Base-by-base conservation (phyloP, 2,329 filamentous ascomycete species). In the Monosporascus sp. region DNA sequence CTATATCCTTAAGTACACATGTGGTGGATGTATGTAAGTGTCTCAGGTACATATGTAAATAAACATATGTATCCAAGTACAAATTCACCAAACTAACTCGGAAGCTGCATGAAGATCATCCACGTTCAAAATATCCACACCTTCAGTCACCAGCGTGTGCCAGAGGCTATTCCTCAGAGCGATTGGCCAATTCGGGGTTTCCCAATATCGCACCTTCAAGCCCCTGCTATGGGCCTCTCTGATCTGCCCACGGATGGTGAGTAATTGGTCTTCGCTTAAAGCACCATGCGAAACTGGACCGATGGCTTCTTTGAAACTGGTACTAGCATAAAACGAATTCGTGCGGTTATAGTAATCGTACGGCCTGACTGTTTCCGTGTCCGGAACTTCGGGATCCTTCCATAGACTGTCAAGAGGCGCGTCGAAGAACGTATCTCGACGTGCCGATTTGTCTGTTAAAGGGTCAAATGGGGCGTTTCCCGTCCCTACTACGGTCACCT, bases 401-500 rank as follows among this genome's bases (percentile, higher is more conserved):
- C 62, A 66, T 49, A 67, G 56, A 2, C 70, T 62, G 51, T 74
- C 67, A 0, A 88, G 72, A 0, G 84, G 84, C 0, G 85, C 85
- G 59, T 89, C 86, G 62, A 83, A 85, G 67, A 87, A 87, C 51
- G 82, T 71, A 65, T 88, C 83, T 31, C 82, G 74, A 56, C 81
- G 76, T 1, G 76, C 80, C 6, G 69, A 59, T 60, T 82, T 81
- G n/a, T 70, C 65, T 3, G 75, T 69, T 9, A 88, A 62, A 8
- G 78, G 62, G 51, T 82, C 74, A 60, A 86, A 84, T 0, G 79
- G 82, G 0, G 82, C 78, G 57, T 81, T 80, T 14, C 88, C 87
- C 1, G 85, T 88, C 1, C 80, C 84, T 2, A 90, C 84, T 2
- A 90, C 79, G 0, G 86, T 90, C 37, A 90, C 68, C 1, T 83